Percentiles rank a stretch among this genome's conserved stretches.
phyloP scores from a whole-genome alignment of 495 filamentous ascomycete genomes.

The Aspergillus mulundensis region DNA sequence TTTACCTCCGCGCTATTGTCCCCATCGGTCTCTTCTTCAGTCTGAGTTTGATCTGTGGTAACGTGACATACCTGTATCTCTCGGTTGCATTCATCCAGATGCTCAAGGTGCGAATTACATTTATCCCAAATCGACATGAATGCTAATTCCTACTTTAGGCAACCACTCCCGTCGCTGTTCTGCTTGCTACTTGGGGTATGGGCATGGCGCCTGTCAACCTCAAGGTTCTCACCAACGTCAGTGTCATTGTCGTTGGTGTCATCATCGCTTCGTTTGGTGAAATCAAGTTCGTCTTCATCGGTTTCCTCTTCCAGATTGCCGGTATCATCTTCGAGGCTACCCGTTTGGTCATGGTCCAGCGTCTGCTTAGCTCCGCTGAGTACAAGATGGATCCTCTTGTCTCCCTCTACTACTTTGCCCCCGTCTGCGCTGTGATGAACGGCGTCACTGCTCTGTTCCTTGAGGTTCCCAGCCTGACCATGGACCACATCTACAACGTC shows the following conservation, averaged over 20 bases:
- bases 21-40: slow-evolving; percentile 93
- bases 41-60: slow-evolving; percentile 90
- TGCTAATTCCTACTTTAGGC: slow-evolving; percentile 49
- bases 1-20: slow-evolving; percentile 87
- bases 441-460: slow-evolving; percentile 70
- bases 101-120: slow-evolving; percentile 66
- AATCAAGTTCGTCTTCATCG: slow-evolving; percentile 83
- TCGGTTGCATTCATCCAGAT: slow-evolving; percentile 96
- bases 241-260: slow-evolving; percentile 84
- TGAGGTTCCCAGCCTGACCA: slow-evolving; percentile 66
- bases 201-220: slow-evolving; percentile 72
- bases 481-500: slow-evolving; percentile 70
- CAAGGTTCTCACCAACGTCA: slow-evolving; percentile 79
- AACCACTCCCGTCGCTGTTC: slow-evolving; percentile 84
- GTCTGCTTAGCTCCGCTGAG: slow-evolving; percentile 79
- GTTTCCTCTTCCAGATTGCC: slow-evolving; percentile 79
- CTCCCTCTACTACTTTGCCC: slow-evolving; percentile 94
- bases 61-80: slow-evolving; percentile 88
- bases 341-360: slow-evolving; percentile 88
- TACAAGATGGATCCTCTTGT: slow-evolving; percentile 98
- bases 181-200: slow-evolving; percentile 79
- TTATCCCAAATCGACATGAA: not conserved
- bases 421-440: slow-evolving; percentile 90
- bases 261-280: slow-evolving; percentile 87
- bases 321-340: slow-evolving; percentile 89